Evolutionary conservation across 345 rosid genomes (phyloP).

Genomic region (Excoecaria agallocha): DNA sequence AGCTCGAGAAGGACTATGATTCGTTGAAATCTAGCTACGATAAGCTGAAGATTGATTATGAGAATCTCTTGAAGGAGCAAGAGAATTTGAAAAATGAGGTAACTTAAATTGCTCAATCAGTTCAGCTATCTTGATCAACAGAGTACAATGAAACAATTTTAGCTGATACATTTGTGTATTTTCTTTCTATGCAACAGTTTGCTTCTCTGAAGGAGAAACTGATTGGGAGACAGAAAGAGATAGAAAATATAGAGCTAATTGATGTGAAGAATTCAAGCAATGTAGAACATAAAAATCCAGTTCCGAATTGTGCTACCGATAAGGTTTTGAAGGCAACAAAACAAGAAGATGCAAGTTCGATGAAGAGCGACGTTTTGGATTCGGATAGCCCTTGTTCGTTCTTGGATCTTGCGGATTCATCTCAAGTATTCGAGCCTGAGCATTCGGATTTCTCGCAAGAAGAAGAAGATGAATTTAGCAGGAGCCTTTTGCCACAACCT

Average conservation of each 20-base stretch:
- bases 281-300: slow-evolving; percentile 25
- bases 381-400: slow-evolving; percentile 43
- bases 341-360: slow-evolving; percentile 46
- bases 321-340: slow-evolving; percentile 22
- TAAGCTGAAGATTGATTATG: slow-evolving; percentile 58
- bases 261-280: slow-evolving; percentile 13
- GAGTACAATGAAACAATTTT: neutral
- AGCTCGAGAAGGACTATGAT: slow-evolving; percentile 58
- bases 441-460: slow-evolving; percentile 48
- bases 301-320: slow-evolving; percentile 24
- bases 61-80: slow-evolving; percentile 44
- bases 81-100: slow-evolving; percentile 57
- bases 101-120: neutral
- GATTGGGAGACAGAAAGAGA: slow-evolving; percentile 22
- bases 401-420: slow-evolving; percentile 43
- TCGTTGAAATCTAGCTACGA: slow-evolving; percentile 47
- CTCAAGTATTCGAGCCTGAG: slow-evolving; percentile 38
- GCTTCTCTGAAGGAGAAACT: slow-evolving; percentile 46
- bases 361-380: slow-evolving; percentile 48
- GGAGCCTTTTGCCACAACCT: slow-evolving; percentile 27
- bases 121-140: neutral
- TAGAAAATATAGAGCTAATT: slow-evolving; percentile 16
- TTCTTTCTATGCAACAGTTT: slow-evolving; percentile 40
- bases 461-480: slow-evolving; percentile 39
- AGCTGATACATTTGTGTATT: neutral